phyloP scores from a whole-genome alignment of 2,329 filamentous ascomycete species.

The Zalaria sp. region DNA sequence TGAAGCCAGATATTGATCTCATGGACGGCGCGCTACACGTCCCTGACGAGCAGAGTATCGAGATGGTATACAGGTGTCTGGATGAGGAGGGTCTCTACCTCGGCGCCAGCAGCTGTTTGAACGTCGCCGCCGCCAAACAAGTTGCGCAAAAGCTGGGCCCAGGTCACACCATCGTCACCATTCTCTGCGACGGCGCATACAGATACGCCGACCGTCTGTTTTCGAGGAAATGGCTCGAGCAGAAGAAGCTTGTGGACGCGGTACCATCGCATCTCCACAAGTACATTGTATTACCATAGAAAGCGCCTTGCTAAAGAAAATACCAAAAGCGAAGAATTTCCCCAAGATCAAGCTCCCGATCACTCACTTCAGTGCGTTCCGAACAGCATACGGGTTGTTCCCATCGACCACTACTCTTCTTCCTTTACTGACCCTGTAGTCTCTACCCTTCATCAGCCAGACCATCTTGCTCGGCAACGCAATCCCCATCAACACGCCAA shows the following conservation, averaged over 20 bases:
- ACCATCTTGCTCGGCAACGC: constrained; percentile 20
- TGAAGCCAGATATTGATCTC: constrained; percentile 69
- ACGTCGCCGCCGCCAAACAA: constrained; percentile 90
- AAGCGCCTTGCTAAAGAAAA: too few relatives aligned
- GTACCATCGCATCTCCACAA: constrained; percentile 78
- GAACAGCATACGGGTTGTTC: constrained; percentile 9
- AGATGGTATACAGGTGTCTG: constrained; percentile 93
- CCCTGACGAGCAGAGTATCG: constrained; percentile 84
- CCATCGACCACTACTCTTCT: constrained; percentile 11
- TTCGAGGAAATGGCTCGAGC: constrained; percentile 75
- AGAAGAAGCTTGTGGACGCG: constrained; percentile 68
- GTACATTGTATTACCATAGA: constrained; percentile 79
- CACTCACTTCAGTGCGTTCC: too few relatives aligned
- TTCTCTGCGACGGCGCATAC: constrained; percentile 94
- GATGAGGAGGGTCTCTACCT: constrained; percentile 94
- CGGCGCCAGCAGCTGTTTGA: constrained; percentile 83
- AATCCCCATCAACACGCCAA: constrained; percentile 20
- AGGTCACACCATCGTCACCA: constrained; percentile 82
- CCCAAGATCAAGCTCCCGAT: too few relatives aligned
- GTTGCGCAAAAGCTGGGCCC: constrained; percentile 80
- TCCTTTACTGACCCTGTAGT: constrained; percentile 18
- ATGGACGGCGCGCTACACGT: constrained; percentile 77
- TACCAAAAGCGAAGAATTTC: too few relatives aligned
- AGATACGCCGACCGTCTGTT: constrained; percentile 90
- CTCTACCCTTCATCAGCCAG: constrained; percentile 20